phyloP scores from a whole-genome alignment of 805 yeast species.

The Metschnikowia rubicola region DNA sequence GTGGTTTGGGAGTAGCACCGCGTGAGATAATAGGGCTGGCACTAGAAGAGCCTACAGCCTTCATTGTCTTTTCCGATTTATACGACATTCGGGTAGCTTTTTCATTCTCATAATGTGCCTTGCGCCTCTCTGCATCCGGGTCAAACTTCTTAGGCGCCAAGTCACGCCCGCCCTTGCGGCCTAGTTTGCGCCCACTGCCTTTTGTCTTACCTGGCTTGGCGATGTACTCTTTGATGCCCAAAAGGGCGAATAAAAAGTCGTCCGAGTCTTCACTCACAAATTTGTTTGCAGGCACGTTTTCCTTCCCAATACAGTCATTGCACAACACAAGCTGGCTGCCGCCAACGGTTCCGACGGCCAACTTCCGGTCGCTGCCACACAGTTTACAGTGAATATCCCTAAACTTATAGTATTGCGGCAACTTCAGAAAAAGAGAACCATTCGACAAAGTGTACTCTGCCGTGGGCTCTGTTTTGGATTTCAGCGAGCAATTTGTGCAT shows the following conservation, averaged over 20 bases:
- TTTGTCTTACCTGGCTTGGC: slow-evolving; percentile 21
- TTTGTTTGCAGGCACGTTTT: slow-evolving; percentile 1
- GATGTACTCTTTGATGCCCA: slow-evolving; percentile 46
- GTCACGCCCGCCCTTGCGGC: slow-evolving; percentile 22
- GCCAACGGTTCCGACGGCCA: slow-evolving; percentile 31
- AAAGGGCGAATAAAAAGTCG: slow-evolving; percentile 42
- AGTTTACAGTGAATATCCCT: slow-evolving; percentile 47
- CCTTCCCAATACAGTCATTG: slow-evolving; percentile 36
- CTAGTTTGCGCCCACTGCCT: slow-evolving; percentile 37
- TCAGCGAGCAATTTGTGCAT: slow-evolving; percentile 44
- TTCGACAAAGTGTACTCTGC: slow-evolving; percentile 50
- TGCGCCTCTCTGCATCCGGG: slow-evolving; percentile 33
- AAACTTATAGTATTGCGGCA: slow-evolving; percentile 45
- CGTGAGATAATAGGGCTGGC: slow-evolving; percentile 12
- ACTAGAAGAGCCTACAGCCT: slow-evolving; percentile 34
- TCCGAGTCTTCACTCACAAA: slow-evolving; percentile 47
- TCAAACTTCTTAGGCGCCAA: slow-evolving; percentile 20
- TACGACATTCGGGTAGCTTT: slow-evolving; percentile 30
- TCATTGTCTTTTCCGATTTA: slow-evolving; percentile 37
- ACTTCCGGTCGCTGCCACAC: slow-evolving; percentile 42
- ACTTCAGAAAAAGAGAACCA: slow-evolving; percentile 51
- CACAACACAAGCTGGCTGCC: slow-evolving; percentile 37
- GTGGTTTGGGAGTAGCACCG: slow-evolving; percentile 10
- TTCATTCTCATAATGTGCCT: slow-evolving; percentile 34
- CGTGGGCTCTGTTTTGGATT: slow-evolving; percentile 37